Percentiles rank a stretch among this genome's conserved stretches.
Conservation (phyloP, 768 basidiomycete genomes). For the Pilatotrama ljubarskyi region DNA sequence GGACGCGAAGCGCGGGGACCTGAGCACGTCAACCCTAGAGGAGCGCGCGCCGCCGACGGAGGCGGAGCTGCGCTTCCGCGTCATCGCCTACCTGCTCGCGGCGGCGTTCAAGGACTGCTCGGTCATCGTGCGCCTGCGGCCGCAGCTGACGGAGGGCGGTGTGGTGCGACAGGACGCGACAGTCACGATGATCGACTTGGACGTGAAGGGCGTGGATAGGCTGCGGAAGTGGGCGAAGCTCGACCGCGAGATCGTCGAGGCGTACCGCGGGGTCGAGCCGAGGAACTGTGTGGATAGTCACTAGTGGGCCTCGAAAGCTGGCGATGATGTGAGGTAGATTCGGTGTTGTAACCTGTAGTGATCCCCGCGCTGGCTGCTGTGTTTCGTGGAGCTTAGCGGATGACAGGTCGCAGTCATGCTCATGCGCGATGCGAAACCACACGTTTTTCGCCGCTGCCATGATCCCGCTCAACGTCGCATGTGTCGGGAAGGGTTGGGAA, state of each 20-base stretch:
- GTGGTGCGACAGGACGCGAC: constrained; percentile 33
- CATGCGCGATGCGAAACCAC: no score
- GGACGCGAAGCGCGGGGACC: not conserved
- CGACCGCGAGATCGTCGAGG: constrained; percentile 64
- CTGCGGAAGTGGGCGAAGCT: constrained; percentile 71
- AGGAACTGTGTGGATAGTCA: constrained; percentile 14
- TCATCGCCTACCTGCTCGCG: constrained; percentile 80
- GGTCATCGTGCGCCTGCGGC: constrained; percentile 46
- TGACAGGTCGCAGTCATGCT: no score
- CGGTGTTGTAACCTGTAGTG: no score
- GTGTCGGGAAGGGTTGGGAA: not conserved
- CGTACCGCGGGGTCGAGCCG: constrained; percentile 34
- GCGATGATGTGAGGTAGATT: no score
- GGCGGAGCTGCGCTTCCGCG: constrained; percentile 55
- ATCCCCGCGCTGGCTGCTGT: no score
- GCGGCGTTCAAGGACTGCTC: constrained; percentile 99
- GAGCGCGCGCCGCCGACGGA: constrained; percentile 25
- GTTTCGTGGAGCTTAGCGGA: no score
- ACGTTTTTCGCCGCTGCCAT: no score
- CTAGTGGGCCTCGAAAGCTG: no score
- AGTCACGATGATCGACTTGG: constrained; percentile 82
- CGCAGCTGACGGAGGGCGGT: constrained; percentile 19
- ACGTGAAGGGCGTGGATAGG: constrained; percentile 69
- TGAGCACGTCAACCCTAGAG: no score
- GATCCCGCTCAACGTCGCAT: no score